These are phyloP conservation scores for Malus hybrid DNA, from an alignment of 331 rosid genomes.

Conservation along the genomic window DNA sequence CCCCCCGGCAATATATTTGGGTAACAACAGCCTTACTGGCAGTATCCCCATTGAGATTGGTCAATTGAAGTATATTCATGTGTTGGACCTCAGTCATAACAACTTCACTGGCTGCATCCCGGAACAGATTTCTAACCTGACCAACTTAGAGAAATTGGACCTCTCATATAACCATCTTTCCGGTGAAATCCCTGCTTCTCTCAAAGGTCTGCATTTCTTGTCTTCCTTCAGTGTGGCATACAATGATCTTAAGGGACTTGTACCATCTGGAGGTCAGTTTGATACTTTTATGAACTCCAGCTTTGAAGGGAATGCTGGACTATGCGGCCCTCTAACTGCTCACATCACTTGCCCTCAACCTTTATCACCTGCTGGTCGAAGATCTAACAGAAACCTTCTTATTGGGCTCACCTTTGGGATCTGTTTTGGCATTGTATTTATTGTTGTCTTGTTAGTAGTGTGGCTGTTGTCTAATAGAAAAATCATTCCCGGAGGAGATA, in stretches of 20 bases:
- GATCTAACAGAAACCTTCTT: constrained; percentile 37
- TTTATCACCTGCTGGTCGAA: constrained; percentile 14
- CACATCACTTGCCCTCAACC: constrained; percentile 48
- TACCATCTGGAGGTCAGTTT: no score
- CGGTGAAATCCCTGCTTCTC: constrained; percentile 76
- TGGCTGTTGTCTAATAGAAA: constrained; percentile 78
- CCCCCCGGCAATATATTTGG: constrained; percentile 70
- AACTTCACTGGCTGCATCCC: constrained; percentile 75
- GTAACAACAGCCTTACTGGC: constrained; percentile 54
- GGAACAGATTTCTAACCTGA: constrained; percentile 50
- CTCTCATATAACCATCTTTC: constrained; percentile 59
- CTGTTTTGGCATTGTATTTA: constrained; percentile 39
- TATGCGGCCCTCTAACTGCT: constrained; percentile 53
- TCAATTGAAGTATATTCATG: constrained; percentile 50
- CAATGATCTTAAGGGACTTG: no score
- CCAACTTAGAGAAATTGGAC: constrained; percentile 69
- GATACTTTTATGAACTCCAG: constrained; percentile 18
- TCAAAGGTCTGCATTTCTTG: constrained; percentile 11
- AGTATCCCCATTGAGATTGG: constrained; percentile 66
- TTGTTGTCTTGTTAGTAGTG: constrained; percentile 35
- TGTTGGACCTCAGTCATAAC: constrained; percentile 54
- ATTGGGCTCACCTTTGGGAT: constrained; percentile 34
- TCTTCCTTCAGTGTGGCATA: no score
- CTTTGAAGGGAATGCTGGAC: constrained; percentile 56
- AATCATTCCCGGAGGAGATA: constrained; percentile 58